Evolutionary conservation across 1,139 yeast genomes (phyloP), one percentile per base, ranked within the genome.

Genomic region (Candida labiduridarum): DNA sequence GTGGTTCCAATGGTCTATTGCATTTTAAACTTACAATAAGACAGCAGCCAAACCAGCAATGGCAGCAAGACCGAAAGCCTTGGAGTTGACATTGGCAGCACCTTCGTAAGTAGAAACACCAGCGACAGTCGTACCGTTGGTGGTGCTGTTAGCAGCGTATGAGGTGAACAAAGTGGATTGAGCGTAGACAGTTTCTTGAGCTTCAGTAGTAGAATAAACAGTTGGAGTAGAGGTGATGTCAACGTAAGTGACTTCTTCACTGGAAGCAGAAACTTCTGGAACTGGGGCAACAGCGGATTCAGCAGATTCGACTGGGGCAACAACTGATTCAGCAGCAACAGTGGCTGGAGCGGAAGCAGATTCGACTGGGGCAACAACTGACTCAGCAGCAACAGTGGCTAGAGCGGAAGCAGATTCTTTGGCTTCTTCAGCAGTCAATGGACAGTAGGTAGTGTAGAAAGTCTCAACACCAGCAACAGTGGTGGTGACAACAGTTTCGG

Each of bases 371-470:
- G 34, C 14, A 14, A 14, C 14, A n/a, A 14, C 14, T 7, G n/a
- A 12, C 12, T 33, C 35, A 33, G 9, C 6, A 19, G 22, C 22
- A 19, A 19, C 22, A 19, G 22, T 19, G 22, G 22, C 22, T 33
- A 15, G 35, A 14, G 16, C 35, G 12, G 35, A 7, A 15, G 40
- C 12, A 18, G 22, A 12, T 36, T 36, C 40, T 30, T 51, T 65
- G 12, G 44, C 7, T 41, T 30, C 22, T 19, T 19, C 22, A 25
- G 29, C 45, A 53, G 65, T 59, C 42, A 58, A 60, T 48, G 76
- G 78, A 53, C 81, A 76, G 63, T 71, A 65, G 46, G 82, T 77
- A 54, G 81, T 74, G 70, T 72, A 74, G 45, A 63, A 56, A 36
- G 81, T 76, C 46, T 60, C 68, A 49, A 72, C 74, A 52, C 63